Base-by-base conservation (phyloP, 176 grass and related monocot species). In the Puccinellia tenuiflora region DNA sequence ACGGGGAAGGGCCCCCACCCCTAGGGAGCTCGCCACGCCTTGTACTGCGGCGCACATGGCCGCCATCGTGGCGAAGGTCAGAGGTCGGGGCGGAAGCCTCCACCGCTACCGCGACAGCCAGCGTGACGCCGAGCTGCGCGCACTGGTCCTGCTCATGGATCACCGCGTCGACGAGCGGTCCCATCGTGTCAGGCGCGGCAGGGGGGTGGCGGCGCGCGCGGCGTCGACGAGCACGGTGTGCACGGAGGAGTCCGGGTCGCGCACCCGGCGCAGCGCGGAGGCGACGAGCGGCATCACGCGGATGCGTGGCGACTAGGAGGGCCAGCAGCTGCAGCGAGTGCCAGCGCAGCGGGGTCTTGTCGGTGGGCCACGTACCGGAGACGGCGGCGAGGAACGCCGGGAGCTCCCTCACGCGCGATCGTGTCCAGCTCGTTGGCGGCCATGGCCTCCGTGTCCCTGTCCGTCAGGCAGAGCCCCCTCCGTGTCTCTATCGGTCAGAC, bases 161-260 rank as follows among this genome's bases (percentile, higher is more conserved):
- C 48, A 97, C 69, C 5, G 92, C 90, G 43, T 91, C 88, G 43
- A 66, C 45, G 24, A 97, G 68, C 9, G 92, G 88, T 10, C 42
- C 86, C 12, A 94, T 86, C 10, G 89, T 53, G 0, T 54, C 77
- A 11, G 75, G 42, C 0, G 82, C 68, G 1, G 92, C 35, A n/a
- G 39, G 34, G 0, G 90, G 66, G 2, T 74, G 83, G 0, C 78
- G 1, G 91, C n/a, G 30, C 95, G 88, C 21, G 90, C 90, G 31
- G 92, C 92, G 67, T 92, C 92, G 39, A 97, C 90, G 81, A 93
- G 91, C 38, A 92, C 92, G 21, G 79, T 86, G 48, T 90, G 95
- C 77, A 97, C 92, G 68, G 95, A 97, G 81, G 95, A 97, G 88
- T 97, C 95, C 42, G 86, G 92, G 74, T 92, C 95, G 42, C 95